Conservation (phyloP, 202 grass and related monocot species). For the Hordeum pubiflorum region DNA sequence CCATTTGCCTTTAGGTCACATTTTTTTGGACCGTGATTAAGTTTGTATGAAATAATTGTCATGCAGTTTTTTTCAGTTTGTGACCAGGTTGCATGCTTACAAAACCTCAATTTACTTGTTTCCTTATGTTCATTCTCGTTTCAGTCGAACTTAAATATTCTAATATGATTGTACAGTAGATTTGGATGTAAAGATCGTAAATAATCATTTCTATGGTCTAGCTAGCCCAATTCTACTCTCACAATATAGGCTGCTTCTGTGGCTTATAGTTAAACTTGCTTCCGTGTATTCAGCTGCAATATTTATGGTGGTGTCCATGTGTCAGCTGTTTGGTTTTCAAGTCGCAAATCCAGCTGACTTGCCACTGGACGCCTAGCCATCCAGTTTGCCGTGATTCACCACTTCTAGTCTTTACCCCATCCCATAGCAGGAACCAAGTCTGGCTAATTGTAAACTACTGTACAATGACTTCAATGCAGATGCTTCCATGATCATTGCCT, state of each 20-base stretch:
- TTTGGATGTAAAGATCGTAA: background rate
- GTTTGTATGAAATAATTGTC: background rate
- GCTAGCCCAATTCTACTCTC: background rate
- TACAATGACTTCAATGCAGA: background rate
- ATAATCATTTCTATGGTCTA: background rate
- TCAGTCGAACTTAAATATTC: background rate
- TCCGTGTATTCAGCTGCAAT: background rate
- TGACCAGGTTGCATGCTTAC: background rate
- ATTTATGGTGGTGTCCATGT: background rate
- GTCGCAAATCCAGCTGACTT: background rate
- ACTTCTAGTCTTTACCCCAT: background rate
- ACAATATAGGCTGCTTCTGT: background rate
- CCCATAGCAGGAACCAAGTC: background rate
- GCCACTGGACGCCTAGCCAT: background rate
- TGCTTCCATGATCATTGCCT: background rate
- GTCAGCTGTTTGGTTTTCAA: background rate
- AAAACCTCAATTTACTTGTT: constrained; percentile 8
- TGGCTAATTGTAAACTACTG: background rate
- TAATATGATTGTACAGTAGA: background rate
- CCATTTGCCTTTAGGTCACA: constrained; percentile 7
- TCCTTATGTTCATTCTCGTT: background rate
- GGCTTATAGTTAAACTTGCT: background rate
- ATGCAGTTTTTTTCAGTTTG: background rate
- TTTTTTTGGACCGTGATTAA: constrained; percentile 4
- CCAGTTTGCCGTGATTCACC: background rate